Base-by-base conservation (phyloP, 2,329 filamentous ascomycete genomes). In the Diaporthe sp. region DNA sequence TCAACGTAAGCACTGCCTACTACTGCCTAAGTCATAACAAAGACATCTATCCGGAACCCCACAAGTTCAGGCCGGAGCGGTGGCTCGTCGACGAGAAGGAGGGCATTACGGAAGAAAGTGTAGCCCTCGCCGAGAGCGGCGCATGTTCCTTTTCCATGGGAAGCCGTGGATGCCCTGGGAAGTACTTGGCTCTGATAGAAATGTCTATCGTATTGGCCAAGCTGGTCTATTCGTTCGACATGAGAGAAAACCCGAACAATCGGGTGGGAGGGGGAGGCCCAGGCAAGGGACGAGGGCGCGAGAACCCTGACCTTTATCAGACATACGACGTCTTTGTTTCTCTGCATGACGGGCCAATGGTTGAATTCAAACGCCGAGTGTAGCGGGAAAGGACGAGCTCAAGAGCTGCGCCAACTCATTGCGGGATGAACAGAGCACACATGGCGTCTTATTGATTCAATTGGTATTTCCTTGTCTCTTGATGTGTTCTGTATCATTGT, bases 11-110 rank as follows among this genome's bases (percentile, higher is more conserved):
- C 30, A 8, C 39, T 32, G 39, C 44, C 0, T 13, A n/a, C 22
- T 73, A 73, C 30, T 42, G 55, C 7, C 56, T 73, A 27, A 37
- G 66, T 10, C 58, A 73, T n/a, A 73, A 73, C 30, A 39, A 73
- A 15, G 56, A 73, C 17, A 5, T 71, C n/a, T 73, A 65, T n/a
- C 72, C 58, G 0, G 56, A 73, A 9, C 72, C 72, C 1, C 37
- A 30, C 66, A 50, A 58, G 39, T 73, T 73, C 19, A 37, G 35
- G 15, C 72, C 72, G 1, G 66, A 71, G n/a, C n/a, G 72, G 30
- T 73, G 72, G 72, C 8, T 73, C 2, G 72, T 65, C 13, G 56
- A 59, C 19, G 66, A 73, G 47, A 47, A 65, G 2, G 56, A 42
- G 15, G 53, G 55, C n/a, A 42, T 17, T 19, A 50, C 66, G 1